Percentiles rank a stretch among this genome's conserved stretches.
These are phyloP conservation scores for Pleurotus eryngii DNA, from an alignment of 768 basidiomycete species.

Conservation along the genomic window DNA sequence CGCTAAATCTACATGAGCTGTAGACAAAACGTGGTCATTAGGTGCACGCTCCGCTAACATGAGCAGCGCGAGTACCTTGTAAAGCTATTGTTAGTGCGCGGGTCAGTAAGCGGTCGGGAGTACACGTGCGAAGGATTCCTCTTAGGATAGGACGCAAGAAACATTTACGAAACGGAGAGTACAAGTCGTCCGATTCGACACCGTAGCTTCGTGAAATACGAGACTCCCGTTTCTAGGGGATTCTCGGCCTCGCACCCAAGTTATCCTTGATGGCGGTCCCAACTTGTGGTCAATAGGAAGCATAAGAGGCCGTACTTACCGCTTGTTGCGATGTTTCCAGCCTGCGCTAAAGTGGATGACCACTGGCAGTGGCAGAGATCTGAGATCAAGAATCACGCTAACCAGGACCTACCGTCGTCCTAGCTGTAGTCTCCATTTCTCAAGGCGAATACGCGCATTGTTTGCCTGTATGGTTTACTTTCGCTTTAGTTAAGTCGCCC, in stretches of 20 bases:
- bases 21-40: neutral
- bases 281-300: neutral
- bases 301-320: neutral
- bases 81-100: slow-evolving; percentile 46
- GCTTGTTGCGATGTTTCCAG: slow-evolving; percentile 56
- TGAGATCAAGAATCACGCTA: neutral
- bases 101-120: neutral
- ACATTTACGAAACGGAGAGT: slow-evolving; percentile 43
- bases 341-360: slow-evolving; percentile 24
- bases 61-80: slow-evolving; percentile 31
- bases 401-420: slow-evolving; percentile 32
- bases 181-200: slow-evolving; percentile 55
- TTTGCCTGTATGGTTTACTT: slow-evolving; percentile 23
- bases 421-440: slow-evolving; percentile 30
- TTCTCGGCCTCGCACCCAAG: neutral
- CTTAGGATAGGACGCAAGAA: slow-evolving; percentile 54
- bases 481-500: too few species aligned
- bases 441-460: slow-evolving; percentile 40
- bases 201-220: slow-evolving; percentile 66
- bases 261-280: neutral
- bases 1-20: slow-evolving; percentile 48
- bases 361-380: slow-evolving; percentile 18
- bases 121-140: slow-evolving; percentile 42
- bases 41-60: neutral
- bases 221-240: slow-evolving; percentile 50